Conservation (phyloP, 78 protist genomes). For the Paratrimastix pyriformis region DNA sequence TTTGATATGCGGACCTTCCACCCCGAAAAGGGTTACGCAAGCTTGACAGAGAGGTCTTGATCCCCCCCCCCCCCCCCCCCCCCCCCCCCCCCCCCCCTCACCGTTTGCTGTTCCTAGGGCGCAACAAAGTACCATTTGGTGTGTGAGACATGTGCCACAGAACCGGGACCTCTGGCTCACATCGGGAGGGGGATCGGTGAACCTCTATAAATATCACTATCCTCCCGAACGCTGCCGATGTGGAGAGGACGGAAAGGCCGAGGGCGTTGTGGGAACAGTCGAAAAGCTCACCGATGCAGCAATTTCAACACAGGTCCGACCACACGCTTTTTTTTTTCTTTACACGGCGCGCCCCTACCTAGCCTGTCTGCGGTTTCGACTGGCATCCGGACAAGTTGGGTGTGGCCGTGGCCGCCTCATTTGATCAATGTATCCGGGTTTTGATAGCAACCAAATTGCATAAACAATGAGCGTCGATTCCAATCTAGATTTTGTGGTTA, state of each 20-base stretch:
- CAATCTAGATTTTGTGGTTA: no score
- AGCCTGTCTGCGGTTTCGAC: slow-evolving; percentile 54
- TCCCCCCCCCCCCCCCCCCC: not conserved
- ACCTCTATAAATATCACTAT: not conserved
- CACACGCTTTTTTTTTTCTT: no score
- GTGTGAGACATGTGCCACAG: slow-evolving; percentile 48
- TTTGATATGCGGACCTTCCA: slow-evolving; percentile 46
- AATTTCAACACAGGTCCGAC: not conserved
- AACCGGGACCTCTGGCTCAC: slow-evolving; percentile 50
- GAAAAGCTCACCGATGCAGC: not conserved
- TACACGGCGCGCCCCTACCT: not conserved
- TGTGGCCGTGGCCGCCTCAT: slow-evolving; percentile 37
- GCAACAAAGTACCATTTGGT: slow-evolving; percentile 51
- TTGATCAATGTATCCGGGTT: slow-evolving; percentile 60
- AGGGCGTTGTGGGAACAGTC: slow-evolving; percentile 43
- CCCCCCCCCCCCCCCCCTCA: not conserved
- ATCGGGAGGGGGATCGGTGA: slow-evolving; percentile 38
- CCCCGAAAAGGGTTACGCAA: slow-evolving; percentile 38
- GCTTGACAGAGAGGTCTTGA: not conserved
- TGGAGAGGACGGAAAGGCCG: slow-evolving; percentile 16
- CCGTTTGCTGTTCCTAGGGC: not conserved
- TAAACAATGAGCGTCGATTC: no score
- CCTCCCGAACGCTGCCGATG: not conserved
- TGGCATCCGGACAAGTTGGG: slow-evolving; percentile 49
- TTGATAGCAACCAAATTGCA: slow-evolving; percentile 41